A percentile compares a stretch with the other conserved stretches of the same genome.
Evolutionary conservation across 2,329 filamentous ascomycete species (phyloP).

Genomic region (Didymellaceae sp.): DNA sequence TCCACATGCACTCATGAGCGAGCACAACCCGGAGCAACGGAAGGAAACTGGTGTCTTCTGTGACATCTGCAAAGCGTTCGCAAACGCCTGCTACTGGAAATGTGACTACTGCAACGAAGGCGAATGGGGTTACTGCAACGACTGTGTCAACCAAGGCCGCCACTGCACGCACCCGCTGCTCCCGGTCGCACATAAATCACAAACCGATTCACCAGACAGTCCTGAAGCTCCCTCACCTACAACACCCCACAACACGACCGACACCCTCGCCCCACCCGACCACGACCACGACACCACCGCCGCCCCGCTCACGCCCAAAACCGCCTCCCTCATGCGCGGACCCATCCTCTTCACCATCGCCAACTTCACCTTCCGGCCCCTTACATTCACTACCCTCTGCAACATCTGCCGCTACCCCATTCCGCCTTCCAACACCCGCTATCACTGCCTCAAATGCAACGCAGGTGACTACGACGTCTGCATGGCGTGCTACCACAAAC

Average conservation of each 20-base stretch:
- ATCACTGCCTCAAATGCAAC: slow-evolving; percentile 80
- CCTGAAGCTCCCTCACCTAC: slow-evolving; percentile 21
- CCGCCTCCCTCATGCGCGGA: slow-evolving; percentile 50
- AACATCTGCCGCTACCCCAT: slow-evolving; percentile 80
- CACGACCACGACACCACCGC: slow-evolving; percentile 44
- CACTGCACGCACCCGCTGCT: slow-evolving; percentile 84
- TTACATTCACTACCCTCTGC: slow-evolving; percentile 77
- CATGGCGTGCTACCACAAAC: slow-evolving; percentile 73
- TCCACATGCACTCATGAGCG: slow-evolving; percentile 55
- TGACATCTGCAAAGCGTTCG: slow-evolving; percentile 72
- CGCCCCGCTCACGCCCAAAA: slow-evolving; percentile 50
- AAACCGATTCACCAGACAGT: slow-evolving; percentile 13
- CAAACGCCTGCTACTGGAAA: slow-evolving; percentile 88
- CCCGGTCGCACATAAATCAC: slow-evolving; percentile 69
- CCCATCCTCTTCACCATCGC: slow-evolving; percentile 44
- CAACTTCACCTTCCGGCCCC: slow-evolving; percentile 63
- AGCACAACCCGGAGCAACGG: slow-evolving; percentile 70
- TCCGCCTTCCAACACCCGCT: slow-evolving; percentile 70
- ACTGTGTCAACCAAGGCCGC: slow-evolving; percentile 81
- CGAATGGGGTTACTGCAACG: slow-evolving; percentile 93
- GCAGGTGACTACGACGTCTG: slow-evolving; percentile 90
- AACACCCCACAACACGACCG: slow-evolving; percentile 25
- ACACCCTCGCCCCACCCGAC: slow-evolving; percentile 29
- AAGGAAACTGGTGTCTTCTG: slow-evolving; percentile 86
- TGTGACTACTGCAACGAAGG: slow-evolving; percentile 88